Percentiles rank a stretch among this genome's conserved stretches.
Conservation (phyloP, 1,139 yeast species). For the Blastobotrys illinoisensis region DNA sequence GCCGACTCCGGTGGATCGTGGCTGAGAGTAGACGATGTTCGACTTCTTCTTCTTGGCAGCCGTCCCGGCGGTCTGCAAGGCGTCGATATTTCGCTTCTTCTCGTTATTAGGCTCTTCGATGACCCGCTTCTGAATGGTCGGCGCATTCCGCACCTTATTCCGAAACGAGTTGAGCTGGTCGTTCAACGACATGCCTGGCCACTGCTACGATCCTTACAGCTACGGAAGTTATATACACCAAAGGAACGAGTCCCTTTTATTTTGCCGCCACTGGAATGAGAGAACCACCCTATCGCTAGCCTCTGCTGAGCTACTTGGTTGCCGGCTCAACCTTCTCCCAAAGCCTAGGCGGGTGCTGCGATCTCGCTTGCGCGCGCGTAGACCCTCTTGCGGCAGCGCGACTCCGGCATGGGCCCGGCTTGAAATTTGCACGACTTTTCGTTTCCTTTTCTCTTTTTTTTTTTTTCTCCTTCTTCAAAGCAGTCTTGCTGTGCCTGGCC, state of each 20-base stretch:
- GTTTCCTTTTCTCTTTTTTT: not conserved
- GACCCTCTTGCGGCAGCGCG: not conserved
- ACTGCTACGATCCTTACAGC: not conserved
- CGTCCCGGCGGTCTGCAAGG: constrained; percentile 11
- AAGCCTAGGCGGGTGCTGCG: not conserved
- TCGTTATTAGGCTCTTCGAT: constrained; percentile 19
- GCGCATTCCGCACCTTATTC: constrained; percentile 52
- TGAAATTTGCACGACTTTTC: not conserved
- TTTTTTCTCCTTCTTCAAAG: not conserved
- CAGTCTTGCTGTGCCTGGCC: constrained; percentile 5
- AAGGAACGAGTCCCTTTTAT: not conserved
- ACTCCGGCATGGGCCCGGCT: not conserved
- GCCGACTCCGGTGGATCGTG: constrained; percentile 38
- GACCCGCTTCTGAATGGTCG: constrained; percentile 40
- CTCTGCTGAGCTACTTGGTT: not conserved
- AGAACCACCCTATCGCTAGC: no score
- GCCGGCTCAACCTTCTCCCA: not conserved
- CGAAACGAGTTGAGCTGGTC: constrained; percentile 55
- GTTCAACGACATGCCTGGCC: constrained; percentile 27
- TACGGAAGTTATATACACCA: not conserved
- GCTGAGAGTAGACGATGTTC: constrained; percentile 32
- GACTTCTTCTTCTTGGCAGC: constrained; percentile 25
- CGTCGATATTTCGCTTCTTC: constrained; percentile 19
- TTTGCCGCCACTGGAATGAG: no score
- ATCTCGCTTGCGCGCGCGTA: not conserved